Base-by-base conservation (phyloP, 192 early-diverging fungal genomes). In the Coemansia sp. region DNA sequence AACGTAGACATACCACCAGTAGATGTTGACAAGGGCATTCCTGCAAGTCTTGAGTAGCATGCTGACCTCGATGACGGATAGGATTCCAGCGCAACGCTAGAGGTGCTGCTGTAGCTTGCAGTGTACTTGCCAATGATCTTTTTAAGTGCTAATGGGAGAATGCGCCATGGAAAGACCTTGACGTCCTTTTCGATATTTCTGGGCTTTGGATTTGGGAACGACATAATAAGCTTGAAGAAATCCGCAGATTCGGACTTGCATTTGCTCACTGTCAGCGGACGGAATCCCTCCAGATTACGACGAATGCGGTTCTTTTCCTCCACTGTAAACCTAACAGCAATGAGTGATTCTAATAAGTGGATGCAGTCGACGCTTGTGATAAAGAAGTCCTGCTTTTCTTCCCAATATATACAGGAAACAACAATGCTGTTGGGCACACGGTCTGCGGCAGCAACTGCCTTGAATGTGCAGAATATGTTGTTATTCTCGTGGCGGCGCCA, bases 231-330 rank as follows among this genome's bases (percentile, higher is more conserved):
- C 72, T 87, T 89, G 81, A 91, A 94, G 70, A 94, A 92, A n/a
- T 87, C 87, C 7, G 85, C 85, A 42, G 87, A 88, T n/a, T 92
- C 88, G 4, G 87, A 75, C 71, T 91, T 90, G 67, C 86, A 87
- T 72, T 92, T 92, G 70, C 88, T 88, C 41, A 92, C 88, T 0
- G 93, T 94, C 42, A 87, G 72, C 1, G 93, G 93, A 13, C 90
- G 85, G 76, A 91, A 91, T 5, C 87, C 88, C 73, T 94, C 93
- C 17, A 93, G 74, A 62, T 94, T 94, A 70, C 93, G 90, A 17
- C 93, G 88, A 55, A 94, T 92, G 56, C 93, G 85, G 76, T 94
- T 94, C 76, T 94, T 94, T 71, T 93, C 91, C 59, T 93, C 92
- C 7, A 90, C 87, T 0, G 88, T 92, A 56, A 93, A 92, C 16